Conservation (phyloP, 2,329 filamentous ascomycete genomes). For the Penicillium psychrosexuale region DNA sequence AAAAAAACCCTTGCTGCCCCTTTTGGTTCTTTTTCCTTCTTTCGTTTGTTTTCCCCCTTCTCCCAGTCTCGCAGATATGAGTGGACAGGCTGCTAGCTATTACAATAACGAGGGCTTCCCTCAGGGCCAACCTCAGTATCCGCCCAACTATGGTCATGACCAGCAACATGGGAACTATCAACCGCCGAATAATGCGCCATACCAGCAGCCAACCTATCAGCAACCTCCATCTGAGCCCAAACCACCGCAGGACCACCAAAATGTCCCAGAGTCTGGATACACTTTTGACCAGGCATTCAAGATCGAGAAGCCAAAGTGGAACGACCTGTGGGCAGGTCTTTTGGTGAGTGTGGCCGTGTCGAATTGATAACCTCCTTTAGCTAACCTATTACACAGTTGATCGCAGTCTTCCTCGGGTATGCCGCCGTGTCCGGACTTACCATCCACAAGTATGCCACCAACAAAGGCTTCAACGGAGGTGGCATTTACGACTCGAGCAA, state of each 20-base stretch:
- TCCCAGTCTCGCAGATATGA: constrained; percentile 24
- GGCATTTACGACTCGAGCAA: constrained; percentile 71
- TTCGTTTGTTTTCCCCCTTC: background rate
- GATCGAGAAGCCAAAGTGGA: constrained; percentile 78
- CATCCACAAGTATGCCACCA: constrained; percentile 69
- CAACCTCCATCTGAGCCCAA: constrained; percentile 23
- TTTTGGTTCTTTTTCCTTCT: background rate
- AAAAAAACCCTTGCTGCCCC: background rate
- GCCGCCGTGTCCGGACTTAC: constrained; percentile 71
- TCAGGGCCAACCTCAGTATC: constrained; percentile 15
- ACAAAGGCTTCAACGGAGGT: constrained; percentile 61
- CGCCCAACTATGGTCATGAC: constrained; percentile 12
- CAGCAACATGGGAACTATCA: constrained; percentile 20
- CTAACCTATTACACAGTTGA: constrained; percentile 50
- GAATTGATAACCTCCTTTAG: background rate
- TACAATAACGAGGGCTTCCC: constrained; percentile 30
- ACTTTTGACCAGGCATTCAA: constrained; percentile 78
- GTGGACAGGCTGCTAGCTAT: constrained; percentile 38
- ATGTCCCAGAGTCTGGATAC: constrained; percentile 31
- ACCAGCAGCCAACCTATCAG: constrained; percentile 5
- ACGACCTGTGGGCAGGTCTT: constrained; percentile 85
- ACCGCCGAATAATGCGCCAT: background rate
- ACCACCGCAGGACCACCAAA: constrained; percentile 22
- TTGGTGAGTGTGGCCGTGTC: constrained; percentile 51
- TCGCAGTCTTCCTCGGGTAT: constrained; percentile 69